These are phyloP conservation scores for Cytidiella melzeri DNA, from an alignment of 768 basidiomycete species.

Conservation along the genomic window DNA sequence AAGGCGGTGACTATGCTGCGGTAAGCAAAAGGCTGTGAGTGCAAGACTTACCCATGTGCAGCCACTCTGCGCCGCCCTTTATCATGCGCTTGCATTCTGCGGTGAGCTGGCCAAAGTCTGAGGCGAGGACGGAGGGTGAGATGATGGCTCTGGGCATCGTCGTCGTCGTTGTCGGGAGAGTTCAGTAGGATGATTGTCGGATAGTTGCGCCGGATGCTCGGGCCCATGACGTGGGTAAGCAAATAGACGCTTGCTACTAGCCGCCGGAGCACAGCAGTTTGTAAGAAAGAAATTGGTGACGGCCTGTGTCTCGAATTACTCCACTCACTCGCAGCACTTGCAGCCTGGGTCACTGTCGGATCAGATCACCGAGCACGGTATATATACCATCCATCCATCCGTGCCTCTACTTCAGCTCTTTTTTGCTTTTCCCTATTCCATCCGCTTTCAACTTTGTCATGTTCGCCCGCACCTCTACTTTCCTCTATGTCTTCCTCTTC, in stretches of 20 bases:
- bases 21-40: not conserved
- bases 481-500: slow-evolving; percentile 18
- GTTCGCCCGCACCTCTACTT: slow-evolving; percentile 32
- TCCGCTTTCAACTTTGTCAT: no score
- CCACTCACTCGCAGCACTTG: no score
- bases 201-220: not conserved
- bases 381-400: no score
- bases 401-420: slow-evolving; percentile 13
- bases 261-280: no score
- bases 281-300: no score
- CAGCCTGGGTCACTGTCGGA: no score
- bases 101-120: slow-evolving; percentile 91
- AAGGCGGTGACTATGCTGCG: slow-evolving; percentile 5
- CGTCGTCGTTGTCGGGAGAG: not conserved
- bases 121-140: slow-evolving; percentile 94
- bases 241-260: no score
- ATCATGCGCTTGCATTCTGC: slow-evolving; percentile 98
- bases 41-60: slow-evolving; percentile 82
- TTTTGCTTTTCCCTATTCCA: no score
- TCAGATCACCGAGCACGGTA: no score
- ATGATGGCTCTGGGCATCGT: slow-evolving; percentile 87
- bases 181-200: not conserved
- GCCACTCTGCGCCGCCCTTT: slow-evolving; percentile 91
- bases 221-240: no score
- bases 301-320: no score